Percentiles rank a stretch among this genome's conserved stretches.
phyloP scores from a whole-genome alignment of 106 monocot genomes.

The Acanthochlamys bracteata region DNA sequence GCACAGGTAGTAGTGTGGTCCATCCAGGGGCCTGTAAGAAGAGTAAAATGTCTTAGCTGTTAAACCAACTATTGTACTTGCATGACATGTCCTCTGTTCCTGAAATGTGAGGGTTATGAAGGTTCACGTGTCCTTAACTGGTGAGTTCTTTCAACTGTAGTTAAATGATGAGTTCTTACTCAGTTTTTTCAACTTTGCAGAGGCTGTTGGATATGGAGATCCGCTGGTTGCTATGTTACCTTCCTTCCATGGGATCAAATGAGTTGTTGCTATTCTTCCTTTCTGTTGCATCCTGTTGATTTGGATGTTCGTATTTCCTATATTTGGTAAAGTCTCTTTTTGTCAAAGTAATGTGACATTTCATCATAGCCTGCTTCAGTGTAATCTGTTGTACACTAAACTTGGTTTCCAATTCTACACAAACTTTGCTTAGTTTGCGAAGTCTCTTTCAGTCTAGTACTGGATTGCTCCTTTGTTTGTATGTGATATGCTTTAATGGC shows the following conservation, averaged over 20 bases:
- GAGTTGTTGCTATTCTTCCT: slow-evolving; percentile 1
- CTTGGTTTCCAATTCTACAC: slow-evolving; percentile 2
- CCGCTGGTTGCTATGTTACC: slow-evolving; percentile 80
- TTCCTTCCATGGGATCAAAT: slow-evolving; percentile 63
- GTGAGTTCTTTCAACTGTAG: too few relatives aligned
- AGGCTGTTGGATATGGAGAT: slow-evolving; percentile 86
- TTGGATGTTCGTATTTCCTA: not conserved
- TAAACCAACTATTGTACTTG: too few relatives aligned
- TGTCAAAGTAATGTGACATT: not conserved
- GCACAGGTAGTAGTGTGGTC: too few relatives aligned
- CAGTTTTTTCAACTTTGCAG: slow-evolving; percentile 31
- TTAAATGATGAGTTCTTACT: not conserved
- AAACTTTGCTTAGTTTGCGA: too few relatives aligned
- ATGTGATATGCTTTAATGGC: too few relatives aligned
- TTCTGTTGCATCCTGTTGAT: not conserved
- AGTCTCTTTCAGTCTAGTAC: too few relatives aligned
- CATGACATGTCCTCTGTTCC: too few relatives aligned
- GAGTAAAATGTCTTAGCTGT: too few relatives aligned
- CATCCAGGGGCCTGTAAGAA: too few relatives aligned
- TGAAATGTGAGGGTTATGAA: too few relatives aligned
- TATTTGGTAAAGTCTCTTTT: not conserved
- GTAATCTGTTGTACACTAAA: not conserved
- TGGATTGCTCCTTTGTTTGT: too few relatives aligned
- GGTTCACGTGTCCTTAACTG: not conserved
- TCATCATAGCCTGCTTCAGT: too few relatives aligned